phyloP scores from a whole-genome alignment of 495 filamentous ascomycete species.

The Penicillium argentinense region DNA sequence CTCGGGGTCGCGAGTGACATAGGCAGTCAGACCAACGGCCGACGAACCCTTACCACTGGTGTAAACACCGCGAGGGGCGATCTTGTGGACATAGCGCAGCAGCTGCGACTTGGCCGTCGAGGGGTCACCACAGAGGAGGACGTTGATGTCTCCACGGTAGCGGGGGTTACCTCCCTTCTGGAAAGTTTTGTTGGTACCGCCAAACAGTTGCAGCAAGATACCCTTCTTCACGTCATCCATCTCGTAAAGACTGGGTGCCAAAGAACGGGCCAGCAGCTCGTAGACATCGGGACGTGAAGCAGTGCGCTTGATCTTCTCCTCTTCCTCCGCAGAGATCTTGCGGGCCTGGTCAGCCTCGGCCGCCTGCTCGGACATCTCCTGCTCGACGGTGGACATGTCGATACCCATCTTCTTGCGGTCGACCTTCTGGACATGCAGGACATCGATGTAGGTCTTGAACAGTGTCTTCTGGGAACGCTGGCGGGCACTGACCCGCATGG shows the following conservation, averaged over 20 bases:
- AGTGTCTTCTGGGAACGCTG: slow-evolving; percentile 89
- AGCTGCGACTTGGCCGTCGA: slow-evolving; percentile 96
- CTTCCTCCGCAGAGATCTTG: slow-evolving; percentile 86
- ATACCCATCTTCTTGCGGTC: slow-evolving; percentile 92
- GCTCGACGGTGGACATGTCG: slow-evolving; percentile 85
- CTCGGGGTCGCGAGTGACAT: slow-evolving; percentile 93
- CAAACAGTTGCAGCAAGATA: slow-evolving; percentile 92
- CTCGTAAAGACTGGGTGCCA: slow-evolving; percentile 95
- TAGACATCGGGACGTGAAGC: slow-evolving; percentile 86
- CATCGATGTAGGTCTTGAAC: slow-evolving; percentile 98
- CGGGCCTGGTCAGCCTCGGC: slow-evolving; percentile 76
- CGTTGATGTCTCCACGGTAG: slow-evolving; percentile 96
- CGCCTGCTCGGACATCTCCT: slow-evolving; percentile 74
- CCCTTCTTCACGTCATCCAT: slow-evolving; percentile 99
- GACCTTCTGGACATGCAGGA: slow-evolving; percentile 92
- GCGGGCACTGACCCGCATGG: slow-evolving; percentile 91
- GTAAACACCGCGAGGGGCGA: slow-evolving; percentile 94
- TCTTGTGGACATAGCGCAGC: slow-evolving; percentile 92
- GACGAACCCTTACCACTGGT: slow-evolving; percentile 97
- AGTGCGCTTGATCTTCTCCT: slow-evolving; percentile 82
- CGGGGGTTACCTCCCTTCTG: slow-evolving; percentile 93
- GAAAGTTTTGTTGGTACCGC: slow-evolving; percentile 98
- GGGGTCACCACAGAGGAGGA: slow-evolving; percentile 93
- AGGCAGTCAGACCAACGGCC: slow-evolving; percentile 97
- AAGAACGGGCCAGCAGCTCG: slow-evolving; percentile 84